Evolutionary conservation across 106 monocot species (phyloP), one percentile per base, ranked within the genome.

Genomic region (Agapanthus africanus): DNA sequence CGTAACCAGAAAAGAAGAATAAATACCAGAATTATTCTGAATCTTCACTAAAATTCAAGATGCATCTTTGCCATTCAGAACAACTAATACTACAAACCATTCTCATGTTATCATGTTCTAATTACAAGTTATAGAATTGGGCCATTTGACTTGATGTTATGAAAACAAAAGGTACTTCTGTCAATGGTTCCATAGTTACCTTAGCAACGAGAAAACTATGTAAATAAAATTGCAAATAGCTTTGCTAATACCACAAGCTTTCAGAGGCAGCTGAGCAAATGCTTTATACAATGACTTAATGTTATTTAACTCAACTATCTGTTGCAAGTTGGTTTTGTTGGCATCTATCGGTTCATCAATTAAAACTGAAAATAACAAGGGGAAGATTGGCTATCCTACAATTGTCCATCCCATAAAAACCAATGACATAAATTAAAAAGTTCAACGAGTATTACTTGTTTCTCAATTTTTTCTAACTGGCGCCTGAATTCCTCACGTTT

Each of bases 401-500:
- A 61, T 61, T 19, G 6, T 2, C 4, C 9, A 7, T 19, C 23
- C 61, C 0, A 61, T 7, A n/a, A 36, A 19, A 61, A 35, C 1
- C 18, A n/a, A 34, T 27, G 9, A 4, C 6, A 41, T 19, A 5
- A 47, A n/a, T 63, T 15, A 62, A 41, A 19, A 28, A 44, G 39
- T 32, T 31, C 16, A 31, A 0, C 59, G 28, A 13, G 67, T 9
- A 40, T 76, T 82, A 97, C 97, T 76, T 92, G 89, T 79, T 89
- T 97, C 50, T 80, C 89, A 40, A 90, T 71, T 77, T 89, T 85
- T 49, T 88, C 80, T 65, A 97, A 76, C 44, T 97, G 89, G 22
- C 82, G 77, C 27, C 77, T 77, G 68, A 97, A 97, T 10, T 87
- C 87, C 82, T 85, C 80, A 39, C 92, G 85, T 73, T 97, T 97